Percentiles rank a stretch among this genome's conserved stretches.
Evolutionary conservation across 2,329 filamentous ascomycete genomes (phyloP).

Genomic region (Monosporascus sp.): DNA sequence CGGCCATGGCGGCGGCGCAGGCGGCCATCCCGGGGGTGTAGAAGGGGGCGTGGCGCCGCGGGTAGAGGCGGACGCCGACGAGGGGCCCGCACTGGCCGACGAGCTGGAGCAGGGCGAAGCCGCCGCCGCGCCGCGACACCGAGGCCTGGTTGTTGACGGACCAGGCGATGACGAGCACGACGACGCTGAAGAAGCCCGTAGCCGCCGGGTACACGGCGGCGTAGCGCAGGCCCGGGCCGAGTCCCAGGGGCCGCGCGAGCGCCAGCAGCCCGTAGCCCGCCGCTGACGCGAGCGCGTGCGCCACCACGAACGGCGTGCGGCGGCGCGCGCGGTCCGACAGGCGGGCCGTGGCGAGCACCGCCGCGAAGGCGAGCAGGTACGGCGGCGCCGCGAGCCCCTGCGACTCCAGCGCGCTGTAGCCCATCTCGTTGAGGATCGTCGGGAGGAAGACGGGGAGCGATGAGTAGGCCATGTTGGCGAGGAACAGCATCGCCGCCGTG

Average conservation of each 20-base stretch:
- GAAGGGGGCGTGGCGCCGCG: constrained; percentile 52
- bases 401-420: constrained; percentile 59
- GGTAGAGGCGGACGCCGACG: constrained; percentile 63
- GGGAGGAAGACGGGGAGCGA: constrained; percentile 85
- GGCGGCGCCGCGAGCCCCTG: constrained; percentile 80
- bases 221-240: constrained; percentile 55
- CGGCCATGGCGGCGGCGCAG: constrained; percentile 58
- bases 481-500: constrained; percentile 78
- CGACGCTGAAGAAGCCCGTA: constrained; percentile 76
- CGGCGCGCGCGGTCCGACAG: constrained; percentile 62
- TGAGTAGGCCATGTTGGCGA: constrained; percentile 81
- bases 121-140: constrained; percentile 64
- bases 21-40: constrained; percentile 58
- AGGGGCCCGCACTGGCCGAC: constrained; percentile 77
- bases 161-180: constrained; percentile 84
- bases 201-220: constrained; percentile 72
- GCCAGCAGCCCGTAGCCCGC: constrained; percentile 57
- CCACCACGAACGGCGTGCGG: constrained; percentile 62
- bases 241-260: constrained; percentile 42
- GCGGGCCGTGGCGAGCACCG: constrained; percentile 67
- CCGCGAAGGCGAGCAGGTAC: constrained; percentile 68
- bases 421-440: constrained; percentile 73
- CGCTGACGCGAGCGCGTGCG: constrained; percentile 63
- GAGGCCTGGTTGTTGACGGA: constrained; percentile 77
- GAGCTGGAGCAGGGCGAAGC: constrained; percentile 74